Conservation (phyloP, 345 rosid genomes). For the Populus ilicifolia region DNA sequence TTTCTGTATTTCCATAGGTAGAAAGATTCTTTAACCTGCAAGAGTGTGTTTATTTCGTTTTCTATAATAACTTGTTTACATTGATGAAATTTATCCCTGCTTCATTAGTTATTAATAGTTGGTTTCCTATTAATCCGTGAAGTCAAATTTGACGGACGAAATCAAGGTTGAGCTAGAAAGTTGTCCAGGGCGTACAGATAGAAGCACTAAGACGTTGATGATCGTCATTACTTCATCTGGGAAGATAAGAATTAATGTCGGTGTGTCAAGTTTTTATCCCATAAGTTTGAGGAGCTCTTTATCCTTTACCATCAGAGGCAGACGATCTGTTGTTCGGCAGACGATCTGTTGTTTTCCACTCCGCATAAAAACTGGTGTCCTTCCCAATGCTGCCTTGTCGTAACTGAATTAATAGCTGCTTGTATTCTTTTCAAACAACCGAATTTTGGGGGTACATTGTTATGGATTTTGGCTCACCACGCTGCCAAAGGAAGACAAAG, state of each 20-base stretch:
- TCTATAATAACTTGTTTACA: neutral
- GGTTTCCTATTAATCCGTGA: neutral
- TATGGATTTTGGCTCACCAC: too few species aligned
- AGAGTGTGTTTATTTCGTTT: neutral
- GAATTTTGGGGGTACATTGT: too few species aligned
- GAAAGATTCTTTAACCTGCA: neutral
- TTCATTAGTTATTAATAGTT: neutral
- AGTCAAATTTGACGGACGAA: neutral
- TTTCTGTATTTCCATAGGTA: neutral
- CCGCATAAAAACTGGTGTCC: too few species aligned
- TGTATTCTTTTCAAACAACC: too few species aligned
- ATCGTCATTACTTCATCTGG: neutral
- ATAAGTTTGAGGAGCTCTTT: too few species aligned
- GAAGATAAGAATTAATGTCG: neutral
- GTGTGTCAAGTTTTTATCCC: neutral
- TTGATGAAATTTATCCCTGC: neutral
- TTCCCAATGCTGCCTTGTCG: too few species aligned
- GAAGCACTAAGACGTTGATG: neutral
- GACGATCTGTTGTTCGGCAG: too few species aligned
- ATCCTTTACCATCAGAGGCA: too few species aligned
- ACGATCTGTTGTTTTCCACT: too few species aligned
- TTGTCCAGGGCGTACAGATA: neutral
- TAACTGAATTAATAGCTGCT: too few species aligned
- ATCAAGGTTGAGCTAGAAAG: neutral
- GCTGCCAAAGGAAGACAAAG: too few species aligned